Evolutionary conservation across 1,284 basidiomycete species (phyloP).

Genomic region (Irpex sp.): DNA sequence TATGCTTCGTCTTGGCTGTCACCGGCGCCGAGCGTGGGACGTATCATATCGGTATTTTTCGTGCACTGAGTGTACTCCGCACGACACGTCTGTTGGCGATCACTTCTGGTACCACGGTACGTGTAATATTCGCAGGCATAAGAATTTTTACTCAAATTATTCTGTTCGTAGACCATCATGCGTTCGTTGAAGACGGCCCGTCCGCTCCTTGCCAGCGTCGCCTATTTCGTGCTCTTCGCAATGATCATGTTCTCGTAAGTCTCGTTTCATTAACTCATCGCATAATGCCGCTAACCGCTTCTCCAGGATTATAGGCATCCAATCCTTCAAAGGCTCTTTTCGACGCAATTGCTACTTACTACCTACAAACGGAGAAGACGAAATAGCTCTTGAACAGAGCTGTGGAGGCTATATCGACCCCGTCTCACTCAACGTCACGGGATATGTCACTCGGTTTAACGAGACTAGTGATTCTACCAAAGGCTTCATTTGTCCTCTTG

Average conservation of each 20-base stretch:
- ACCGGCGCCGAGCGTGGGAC: slow-evolving; percentile 61
- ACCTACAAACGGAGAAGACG: slow-evolving; percentile 46
- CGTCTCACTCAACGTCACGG: slow-evolving; percentile 20
- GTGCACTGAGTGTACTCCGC: slow-evolving; percentile 86
- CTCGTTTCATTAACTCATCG: background rate
- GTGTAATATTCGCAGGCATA: slow-evolving; percentile 22
- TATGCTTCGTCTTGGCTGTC: slow-evolving; percentile 69
- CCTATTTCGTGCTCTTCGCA: slow-evolving; percentile 90
- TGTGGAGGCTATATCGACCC: slow-evolving; percentile 83
- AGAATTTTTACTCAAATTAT: background rate
- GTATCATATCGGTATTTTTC: slow-evolving; percentile 83
- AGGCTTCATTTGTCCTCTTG: slow-evolving; percentile 82
- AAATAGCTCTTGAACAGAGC: slow-evolving; percentile 48
- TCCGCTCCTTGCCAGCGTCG: slow-evolving; percentile 84
- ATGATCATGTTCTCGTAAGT: slow-evolving; percentile 84
- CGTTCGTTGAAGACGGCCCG: slow-evolving; percentile 89
- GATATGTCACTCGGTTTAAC: background rate
- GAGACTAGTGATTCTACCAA: slow-evolving; percentile 41
- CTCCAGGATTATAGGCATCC: slow-evolving; percentile 81
- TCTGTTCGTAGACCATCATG: slow-evolving; percentile 76
- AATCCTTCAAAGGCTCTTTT: slow-evolving; percentile 85
- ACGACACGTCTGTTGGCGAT: slow-evolving; percentile 83
- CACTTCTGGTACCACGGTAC: slow-evolving; percentile 87
- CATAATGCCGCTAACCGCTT: background rate
- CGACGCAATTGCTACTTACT: slow-evolving; percentile 59